phyloP scores from a whole-genome alignment of 495 filamentous ascomycete species.

The Lasiosphaeris hirsuta region DNA sequence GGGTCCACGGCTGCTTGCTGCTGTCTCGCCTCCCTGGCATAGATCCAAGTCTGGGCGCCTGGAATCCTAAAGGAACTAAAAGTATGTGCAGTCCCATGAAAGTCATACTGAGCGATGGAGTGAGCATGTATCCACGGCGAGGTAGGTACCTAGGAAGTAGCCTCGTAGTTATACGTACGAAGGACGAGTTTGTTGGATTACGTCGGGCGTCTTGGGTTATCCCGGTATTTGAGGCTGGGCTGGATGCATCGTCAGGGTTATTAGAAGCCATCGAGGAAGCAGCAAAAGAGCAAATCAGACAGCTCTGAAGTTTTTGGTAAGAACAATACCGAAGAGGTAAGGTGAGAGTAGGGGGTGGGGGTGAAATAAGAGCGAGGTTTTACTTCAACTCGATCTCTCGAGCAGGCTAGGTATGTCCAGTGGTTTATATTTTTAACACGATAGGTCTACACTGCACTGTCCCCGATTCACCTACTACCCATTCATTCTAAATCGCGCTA shows the following conservation, averaged over 20 bases:
- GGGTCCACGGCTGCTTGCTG: too few species aligned
- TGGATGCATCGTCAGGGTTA: not conserved
- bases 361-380: not conserved
- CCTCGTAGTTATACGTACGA: not conserved
- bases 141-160: not conserved
- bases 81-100: too few species aligned
- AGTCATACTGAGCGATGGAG: not conserved
- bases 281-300: not conserved
- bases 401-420: not conserved
- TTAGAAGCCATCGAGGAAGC: conserved; percentile 1
- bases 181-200: not conserved
- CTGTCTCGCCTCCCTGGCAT: too few species aligned
- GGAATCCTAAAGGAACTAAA: too few species aligned
- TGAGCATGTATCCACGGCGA: too few species aligned
- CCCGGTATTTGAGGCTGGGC: not conserved
- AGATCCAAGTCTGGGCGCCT: too few species aligned
- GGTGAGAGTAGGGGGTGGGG: not conserved
- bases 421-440: not conserved
- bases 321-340: not conserved
- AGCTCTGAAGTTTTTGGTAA: too few species aligned
- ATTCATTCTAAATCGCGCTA: not conserved
- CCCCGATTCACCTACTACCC: not conserved
- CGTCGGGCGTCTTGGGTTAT: not conserved
- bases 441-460: too few species aligned
- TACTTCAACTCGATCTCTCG: not conserved